Evolutionary conservation across 805 yeast genomes (phyloP), one percentile per base, ranked within the genome.

Genomic region (Saturnispora zaruensis): DNA sequence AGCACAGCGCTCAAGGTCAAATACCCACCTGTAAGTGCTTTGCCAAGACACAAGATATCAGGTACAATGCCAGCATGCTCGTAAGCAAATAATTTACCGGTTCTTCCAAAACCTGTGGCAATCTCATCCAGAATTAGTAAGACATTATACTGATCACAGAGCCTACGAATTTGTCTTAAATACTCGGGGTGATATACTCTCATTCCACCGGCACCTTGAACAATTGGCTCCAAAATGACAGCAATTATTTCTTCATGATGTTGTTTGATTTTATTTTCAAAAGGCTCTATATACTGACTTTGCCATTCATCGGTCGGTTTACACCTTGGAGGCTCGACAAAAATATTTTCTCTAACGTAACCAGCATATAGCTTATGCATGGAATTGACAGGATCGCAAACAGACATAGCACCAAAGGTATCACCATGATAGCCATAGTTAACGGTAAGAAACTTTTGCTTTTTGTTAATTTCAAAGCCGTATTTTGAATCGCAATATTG

Each of bases 21-120:
- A 14, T 65, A 72, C 3, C 80, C 80, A 34, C 75, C 68, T 23
- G 75, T 72, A 14, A 75, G 57, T 18, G 76, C 67, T 56, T 75
- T 75, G 42, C 79, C 80, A 41, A 68, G 66, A 20, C 74, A 66
- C 55, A 69, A 69, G 41, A 75, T 67, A 57, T 75, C 78, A 40
- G 79, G 79, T 28, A 68, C 69, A 44, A 64, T 67, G 13, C 57
- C 65, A 16, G 63, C 62, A 54, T 72, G 73, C 57, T 74, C 76
- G 74, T 75, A 74, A 32, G 78, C 74, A 59, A 70, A 69, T 45
- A 70, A 64, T 21, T 68, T 66, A 26, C 80, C 79, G 48, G 69
- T 62, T 59, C 81, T 69, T 20, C 80, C 81, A 30, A 75, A 70
- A 11, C 81, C 81, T 57, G 77, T 75, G 78, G 76, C 75, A 43